Conservation (phyloP, 2,329 filamentous ascomycete species). For the Beauveria bassiana region DNA sequence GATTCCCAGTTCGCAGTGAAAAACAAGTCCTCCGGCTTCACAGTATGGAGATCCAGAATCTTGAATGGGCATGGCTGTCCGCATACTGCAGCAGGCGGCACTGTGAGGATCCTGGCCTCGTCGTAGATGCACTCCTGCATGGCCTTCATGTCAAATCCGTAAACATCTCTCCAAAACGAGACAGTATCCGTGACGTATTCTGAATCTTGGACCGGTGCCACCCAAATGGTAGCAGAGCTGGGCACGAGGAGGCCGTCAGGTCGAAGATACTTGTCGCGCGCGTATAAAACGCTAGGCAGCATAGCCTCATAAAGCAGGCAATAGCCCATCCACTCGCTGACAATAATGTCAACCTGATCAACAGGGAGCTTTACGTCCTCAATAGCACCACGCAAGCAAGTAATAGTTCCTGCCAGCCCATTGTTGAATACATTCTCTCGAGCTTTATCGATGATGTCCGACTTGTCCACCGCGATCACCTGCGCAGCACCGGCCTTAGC, state of each 20-base stretch:
- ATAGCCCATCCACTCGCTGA: slow-evolving; percentile 98
- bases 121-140: slow-evolving; percentile 81
- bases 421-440: slow-evolving; percentile 80
- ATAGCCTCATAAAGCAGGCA: slow-evolving; percentile 90
- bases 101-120: slow-evolving; percentile 70
- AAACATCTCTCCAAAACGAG: slow-evolving; percentile 83
- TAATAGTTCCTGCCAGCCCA: slow-evolving; percentile 64
- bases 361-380: slow-evolving; percentile 78
- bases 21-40: slow-evolving; percentile 62
- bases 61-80: slow-evolving; percentile 60
- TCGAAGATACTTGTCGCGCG: slow-evolving; percentile 77
- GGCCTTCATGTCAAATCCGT: slow-evolving; percentile 88
- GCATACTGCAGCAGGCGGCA: slow-evolving; percentile 53
- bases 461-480: slow-evolving; percentile 89
- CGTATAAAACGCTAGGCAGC: slow-evolving; percentile 86
- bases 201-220: slow-evolving; percentile 71
- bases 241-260: slow-evolving; percentile 78
- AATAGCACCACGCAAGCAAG: slow-evolving; percentile 74
- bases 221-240: slow-evolving; percentile 72
- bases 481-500: slow-evolving; percentile 79
- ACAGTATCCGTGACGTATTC: slow-evolving; percentile 73
- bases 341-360: slow-evolving; percentile 81
- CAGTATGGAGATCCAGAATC: slow-evolving; percentile 67
- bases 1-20: slow-evolving; percentile 65
- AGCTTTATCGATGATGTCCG: slow-evolving; percentile 80